A percentile compares a stretch with the other conserved stretches of the same genome.
Conservation (phyloP, 2,329 filamentous ascomycete genomes). For the Orbilia quercus region DNA sequence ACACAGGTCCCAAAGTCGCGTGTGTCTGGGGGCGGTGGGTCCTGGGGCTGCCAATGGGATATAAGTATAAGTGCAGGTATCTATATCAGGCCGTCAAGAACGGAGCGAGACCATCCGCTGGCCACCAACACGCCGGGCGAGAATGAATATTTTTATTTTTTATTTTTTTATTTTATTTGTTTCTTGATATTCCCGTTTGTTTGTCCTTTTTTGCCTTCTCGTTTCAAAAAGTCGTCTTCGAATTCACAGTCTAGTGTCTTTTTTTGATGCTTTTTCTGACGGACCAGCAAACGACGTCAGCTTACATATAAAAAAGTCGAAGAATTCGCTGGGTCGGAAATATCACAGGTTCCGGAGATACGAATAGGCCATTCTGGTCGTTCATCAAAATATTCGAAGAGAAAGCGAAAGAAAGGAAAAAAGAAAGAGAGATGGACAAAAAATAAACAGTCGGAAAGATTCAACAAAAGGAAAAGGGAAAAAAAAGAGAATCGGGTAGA, state of each 20-base stretch:
- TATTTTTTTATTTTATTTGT: no score
- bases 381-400: no score
- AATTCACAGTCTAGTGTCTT: slow-evolving; percentile 34
- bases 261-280: slow-evolving; percentile 15
- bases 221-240: slow-evolving; percentile 17
- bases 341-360: slow-evolving; percentile 38
- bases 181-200: no score
- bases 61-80: no score
- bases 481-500: slow-evolving; percentile 8
- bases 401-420: no score
- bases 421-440: slow-evolving; percentile 29
- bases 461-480: slow-evolving; percentile 10
- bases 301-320: slow-evolving; percentile 52
- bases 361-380: slow-evolving; percentile 38
- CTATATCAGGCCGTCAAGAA: slow-evolving; percentile 45
- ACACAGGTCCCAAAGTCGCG: slow-evolving; percentile 28
- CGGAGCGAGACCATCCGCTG: slow-evolving; percentile 33
- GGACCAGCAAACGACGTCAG: slow-evolving; percentile 47
- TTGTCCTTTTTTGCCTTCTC: slow-evolving; percentile 18
- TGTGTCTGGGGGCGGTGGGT: slow-evolving; percentile 48
- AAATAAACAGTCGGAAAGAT: slow-evolving; percentile 15
- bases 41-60: slow-evolving; percentile 32
- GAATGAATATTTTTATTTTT: neutral
- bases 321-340: slow-evolving; percentile 22
- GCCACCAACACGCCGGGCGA: slow-evolving; percentile 43